A percentile compares a stretch with the other conserved stretches of the same genome.
Conservation (phyloP, 768 basidiomycete genomes). For the Lactarius trivialis region DNA sequence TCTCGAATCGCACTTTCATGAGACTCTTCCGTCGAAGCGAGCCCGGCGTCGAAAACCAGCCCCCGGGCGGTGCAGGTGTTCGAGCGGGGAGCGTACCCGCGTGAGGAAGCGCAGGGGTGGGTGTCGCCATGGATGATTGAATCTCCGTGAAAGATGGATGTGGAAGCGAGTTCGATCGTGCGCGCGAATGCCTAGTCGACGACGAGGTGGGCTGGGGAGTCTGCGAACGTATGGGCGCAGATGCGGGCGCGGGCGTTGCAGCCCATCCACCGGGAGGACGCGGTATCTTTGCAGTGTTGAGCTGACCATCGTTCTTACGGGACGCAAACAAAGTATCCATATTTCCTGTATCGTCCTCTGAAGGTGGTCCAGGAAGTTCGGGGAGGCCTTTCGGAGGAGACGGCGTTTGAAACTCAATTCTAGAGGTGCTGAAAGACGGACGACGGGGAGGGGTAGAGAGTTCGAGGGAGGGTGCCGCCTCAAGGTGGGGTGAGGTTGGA, state of each 20-base stretch:
- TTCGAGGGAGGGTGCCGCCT: constrained; percentile 21
- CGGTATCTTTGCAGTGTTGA: constrained; percentile 38
- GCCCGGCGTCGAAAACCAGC: constrained; percentile 48
- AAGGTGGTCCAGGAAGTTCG: constrained; percentile 58
- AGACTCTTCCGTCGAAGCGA: constrained; percentile 43
- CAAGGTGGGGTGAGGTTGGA: constrained; percentile 22
- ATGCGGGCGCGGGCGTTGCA: constrained; percentile 33
- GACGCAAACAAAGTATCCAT: constrained; percentile 27
- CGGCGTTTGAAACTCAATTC: constrained; percentile 51
- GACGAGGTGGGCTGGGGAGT: constrained; percentile 11
- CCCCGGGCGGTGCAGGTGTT: constrained; percentile 44
- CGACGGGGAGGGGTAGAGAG: constrained; percentile 46
- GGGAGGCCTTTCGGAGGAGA: constrained; percentile 58
- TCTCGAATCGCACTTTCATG: constrained; percentile 69
- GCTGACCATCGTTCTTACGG: constrained; percentile 20
- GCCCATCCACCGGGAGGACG: constrained; percentile 43
- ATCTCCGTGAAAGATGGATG: constrained; percentile 12
- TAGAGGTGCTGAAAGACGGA: constrained; percentile 36
- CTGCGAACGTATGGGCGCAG: constrained; percentile 20
- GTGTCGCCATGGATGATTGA: background rate
- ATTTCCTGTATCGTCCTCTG: constrained; percentile 40
- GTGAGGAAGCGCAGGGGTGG: constrained; percentile 13
- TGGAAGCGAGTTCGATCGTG: constrained; percentile 21
- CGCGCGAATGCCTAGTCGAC: constrained; percentile 4
- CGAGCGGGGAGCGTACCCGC: constrained; percentile 23